Evolutionary conservation across 2,329 filamentous ascomycete genomes (phyloP), one percentile per base, ranked within the genome.

Genomic region (Fusarium abutilonis): DNA sequence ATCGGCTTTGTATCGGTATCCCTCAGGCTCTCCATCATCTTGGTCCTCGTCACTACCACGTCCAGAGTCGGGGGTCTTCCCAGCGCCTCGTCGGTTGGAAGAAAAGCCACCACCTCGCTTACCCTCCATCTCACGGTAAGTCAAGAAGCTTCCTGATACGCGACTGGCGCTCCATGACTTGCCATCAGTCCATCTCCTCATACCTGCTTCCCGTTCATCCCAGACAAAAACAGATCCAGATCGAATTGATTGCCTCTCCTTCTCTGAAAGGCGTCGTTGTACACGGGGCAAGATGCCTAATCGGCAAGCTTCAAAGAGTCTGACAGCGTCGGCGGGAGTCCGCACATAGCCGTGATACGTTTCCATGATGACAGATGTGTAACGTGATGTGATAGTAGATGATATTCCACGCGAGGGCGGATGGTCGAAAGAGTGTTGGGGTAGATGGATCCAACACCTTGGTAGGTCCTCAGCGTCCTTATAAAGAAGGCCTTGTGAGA

Each of bases 201-300:
- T 99, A 67, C 95, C 95, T 10, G 95, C 95, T 80, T 99, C 95
- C 69, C 94, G 84, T 81, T 99, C 95, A 76, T 99, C 95, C 95
- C 95, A 99, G n/a, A 99, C 95, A 72, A 98, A 99, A 4, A 99
- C 94, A 0, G 95, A 99, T 39, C 95, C 95, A 1, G 94, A 97
- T 72, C 92, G 89, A 75, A 99, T 99, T 4, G 92, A 92, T 74
- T 97, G 93, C 60, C 95, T 87, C 79, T 99, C 95, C 79, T 98
- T 98, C 77, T 99, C 95, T 3, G 95, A 98, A 57, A 97, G 80
- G 70, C 95, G 86, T 68, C 95, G 86, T 80, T 98, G 95, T 6
- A 99, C 95, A 66, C 95, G 88, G 28, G 95, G 95, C 43, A 98
- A 81, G 44, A 96, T 82, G 51, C 95, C 95, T 41, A 97, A 83